phyloP scores from a whole-genome alignment of 345 rosid genomes.

The Brassica incana region DNA sequence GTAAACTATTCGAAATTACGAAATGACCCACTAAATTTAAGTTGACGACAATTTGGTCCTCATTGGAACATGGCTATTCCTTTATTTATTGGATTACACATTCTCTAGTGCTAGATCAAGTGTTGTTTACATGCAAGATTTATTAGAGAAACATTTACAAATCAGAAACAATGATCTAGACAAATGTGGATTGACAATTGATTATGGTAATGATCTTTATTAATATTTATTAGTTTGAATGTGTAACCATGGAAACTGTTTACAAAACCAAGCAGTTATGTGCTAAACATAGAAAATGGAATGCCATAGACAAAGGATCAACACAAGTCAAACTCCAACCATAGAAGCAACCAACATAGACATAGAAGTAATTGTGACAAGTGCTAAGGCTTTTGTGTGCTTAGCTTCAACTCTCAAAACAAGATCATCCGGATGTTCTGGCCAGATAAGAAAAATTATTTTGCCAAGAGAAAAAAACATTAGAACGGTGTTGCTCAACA shows the following conservation, averaged over 20 bases:
- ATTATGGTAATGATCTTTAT: not conserved
- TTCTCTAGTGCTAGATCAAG: no score
- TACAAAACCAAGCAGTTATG: not conserved
- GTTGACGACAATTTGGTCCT: not conserved
- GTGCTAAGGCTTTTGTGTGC: not conserved
- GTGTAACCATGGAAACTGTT: not conserved
- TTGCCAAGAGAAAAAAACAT: not conserved
- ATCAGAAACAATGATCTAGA: not conserved
- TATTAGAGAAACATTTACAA: no score
- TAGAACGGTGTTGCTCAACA: not conserved
- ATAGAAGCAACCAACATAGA: conserved; percentile 6
- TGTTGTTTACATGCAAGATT: no score
- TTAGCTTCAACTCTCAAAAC: not conserved
- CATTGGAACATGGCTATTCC: not conserved
- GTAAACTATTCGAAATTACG: not conserved
- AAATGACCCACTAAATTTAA: conserved; percentile 6
- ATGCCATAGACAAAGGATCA: not conserved
- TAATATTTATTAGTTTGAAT: not conserved
- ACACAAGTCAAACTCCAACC: conserved; percentile 3
- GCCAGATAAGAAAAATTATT: not conserved
- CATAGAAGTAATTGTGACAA: not conserved
- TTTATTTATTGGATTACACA: no score
- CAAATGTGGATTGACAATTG: not conserved
- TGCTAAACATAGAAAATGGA: not conserved
- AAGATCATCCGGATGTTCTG: not conserved